A percentile compares a stretch with the other conserved stretches of the same genome.
phyloP scores from a whole-genome alignment of 2,329 filamentous ascomycete genomes.

The Tothia fuscella region DNA sequence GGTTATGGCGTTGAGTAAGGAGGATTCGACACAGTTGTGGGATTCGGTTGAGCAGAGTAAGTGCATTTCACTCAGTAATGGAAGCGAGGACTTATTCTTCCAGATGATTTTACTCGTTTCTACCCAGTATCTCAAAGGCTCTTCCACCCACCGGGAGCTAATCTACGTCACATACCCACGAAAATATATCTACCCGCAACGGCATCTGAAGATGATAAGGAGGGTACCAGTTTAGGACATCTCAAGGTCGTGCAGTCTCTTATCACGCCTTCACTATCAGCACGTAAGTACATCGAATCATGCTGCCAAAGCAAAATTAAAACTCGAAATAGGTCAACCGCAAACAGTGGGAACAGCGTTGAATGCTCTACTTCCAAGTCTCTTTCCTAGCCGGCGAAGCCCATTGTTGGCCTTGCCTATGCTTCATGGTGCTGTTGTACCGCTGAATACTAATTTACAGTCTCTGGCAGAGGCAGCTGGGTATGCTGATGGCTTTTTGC shows the following conservation, averaged over 20 bases:
- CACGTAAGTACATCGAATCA: constrained; percentile 20
- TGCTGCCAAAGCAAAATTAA: constrained; percentile 9
- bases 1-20: constrained; percentile 79
- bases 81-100: constrained; percentile 3
- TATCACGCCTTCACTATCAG: constrained; percentile 41
- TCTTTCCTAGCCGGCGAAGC: constrained; percentile 81
- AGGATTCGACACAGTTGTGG: constrained; percentile 75
- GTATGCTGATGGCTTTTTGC: constrained; percentile 88
- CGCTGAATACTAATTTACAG: constrained; percentile 66
- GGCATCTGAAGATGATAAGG: constrained; percentile 20
- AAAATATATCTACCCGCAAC: constrained; percentile 66
- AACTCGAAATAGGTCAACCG: constrained; percentile 30
- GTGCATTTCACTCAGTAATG: constrained; percentile 16
- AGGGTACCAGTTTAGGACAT: constrained; percentile 24
- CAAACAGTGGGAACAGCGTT: constrained; percentile 69
- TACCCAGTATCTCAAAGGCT: constrained; percentile 63
- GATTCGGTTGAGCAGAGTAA: constrained; percentile 61
- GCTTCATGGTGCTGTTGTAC: constrained; percentile 73
- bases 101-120: constrained; percentile 65
- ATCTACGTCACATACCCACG: constrained; percentile 73
- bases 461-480: constrained; percentile 72
- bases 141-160: constrained; percentile 57
- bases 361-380: constrained; percentile 58
- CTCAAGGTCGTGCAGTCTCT: constrained; percentile 56
- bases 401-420: constrained; percentile 74